Evolutionary conservation across 2,329 filamentous ascomycete species (phyloP).

Genomic region (Rutstroemia sp.): DNA sequence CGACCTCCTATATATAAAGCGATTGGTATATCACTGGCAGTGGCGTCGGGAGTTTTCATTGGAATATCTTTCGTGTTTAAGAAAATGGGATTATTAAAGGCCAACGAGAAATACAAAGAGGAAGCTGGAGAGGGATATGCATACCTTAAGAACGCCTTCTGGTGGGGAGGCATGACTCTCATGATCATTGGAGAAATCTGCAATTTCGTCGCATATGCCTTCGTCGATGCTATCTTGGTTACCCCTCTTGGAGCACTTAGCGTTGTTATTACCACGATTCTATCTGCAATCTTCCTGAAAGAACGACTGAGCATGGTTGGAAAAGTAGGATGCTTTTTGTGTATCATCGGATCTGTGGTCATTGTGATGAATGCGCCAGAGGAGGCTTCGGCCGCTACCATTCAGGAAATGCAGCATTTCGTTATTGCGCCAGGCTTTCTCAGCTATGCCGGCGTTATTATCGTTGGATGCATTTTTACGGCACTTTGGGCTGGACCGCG

Average conservation of each 20-base stretch:
- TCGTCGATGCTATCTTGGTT: conserved; percentile 92
- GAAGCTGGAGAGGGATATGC: conserved; percentile 94
- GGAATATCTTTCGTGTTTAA: conserved; percentile 93
- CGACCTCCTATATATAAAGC: conserved; percentile 58
- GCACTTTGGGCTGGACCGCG: conserved; percentile 77
- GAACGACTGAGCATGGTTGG: conserved; percentile 92
- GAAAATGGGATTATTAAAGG: conserved; percentile 82
- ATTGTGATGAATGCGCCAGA: conserved; percentile 91
- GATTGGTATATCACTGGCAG: conserved; percentile 77
- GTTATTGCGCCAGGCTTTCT: conserved; percentile 84
- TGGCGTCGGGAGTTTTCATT: conserved; percentile 86
- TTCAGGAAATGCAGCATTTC: conserved; percentile 86
- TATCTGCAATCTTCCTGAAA: conserved; percentile 93
- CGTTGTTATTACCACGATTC: conserved; percentile 83
- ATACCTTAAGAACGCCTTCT: conserved; percentile 89
- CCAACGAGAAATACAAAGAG: conserved; percentile 94
- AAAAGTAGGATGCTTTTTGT: conserved; percentile 92
- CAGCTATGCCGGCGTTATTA: conserved; percentile 73
- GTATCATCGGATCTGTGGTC: conserved; percentile 85
- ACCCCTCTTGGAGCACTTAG: conserved; percentile 86
- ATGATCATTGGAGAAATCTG: conserved; percentile 97
- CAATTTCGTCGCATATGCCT: conserved; percentile 96
- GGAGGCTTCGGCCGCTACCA: conserved; percentile 76
- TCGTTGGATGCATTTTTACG: conserved; percentile 63
- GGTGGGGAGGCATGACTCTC: conserved; percentile 93